phyloP scores from a whole-genome alignment of 148 eudicot species.

The Vaccinium macrocarpon region DNA sequence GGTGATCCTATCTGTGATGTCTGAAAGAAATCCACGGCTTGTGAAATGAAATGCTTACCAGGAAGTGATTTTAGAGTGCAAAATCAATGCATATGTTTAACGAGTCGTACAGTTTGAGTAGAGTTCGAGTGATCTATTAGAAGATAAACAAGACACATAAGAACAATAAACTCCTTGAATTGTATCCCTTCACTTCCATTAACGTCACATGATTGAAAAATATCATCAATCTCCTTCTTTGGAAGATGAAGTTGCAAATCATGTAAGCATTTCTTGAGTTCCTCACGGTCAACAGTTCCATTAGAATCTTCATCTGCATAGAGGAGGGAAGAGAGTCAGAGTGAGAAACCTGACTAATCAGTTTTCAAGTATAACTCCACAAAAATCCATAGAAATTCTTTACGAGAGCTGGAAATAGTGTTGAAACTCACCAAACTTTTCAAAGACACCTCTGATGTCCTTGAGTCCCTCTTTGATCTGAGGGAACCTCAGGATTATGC shows the following conservation, averaged over 20 bases:
- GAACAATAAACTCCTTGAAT: conserved; percentile 62
- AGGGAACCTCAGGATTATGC: conserved; percentile 67
- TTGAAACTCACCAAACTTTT: conserved; percentile 52
- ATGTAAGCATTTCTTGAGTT: conserved; percentile 50
- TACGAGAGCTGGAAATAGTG: neutral
- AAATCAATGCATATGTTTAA: neutral
- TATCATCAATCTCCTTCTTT: conserved; percentile 56
- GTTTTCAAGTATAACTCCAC: neutral
- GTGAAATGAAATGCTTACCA: neutral
- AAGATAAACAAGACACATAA: conserved; percentile 57
- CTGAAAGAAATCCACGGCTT: conserved; percentile 26
- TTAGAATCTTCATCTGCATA: conserved; percentile 51
- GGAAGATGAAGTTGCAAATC: conserved; percentile 41
- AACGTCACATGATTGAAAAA: conserved; percentile 55
- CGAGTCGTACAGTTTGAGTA: conserved; percentile 25
- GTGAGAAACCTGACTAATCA: neutral
- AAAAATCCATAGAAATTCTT: conserved; percentile 1
- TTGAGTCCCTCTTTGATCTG: conserved; percentile 57
- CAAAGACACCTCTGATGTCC: conserved; percentile 46
- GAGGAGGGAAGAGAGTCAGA: neutral
- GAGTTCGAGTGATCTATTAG: conserved; percentile 43
- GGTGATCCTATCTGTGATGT: conserved; percentile 36
- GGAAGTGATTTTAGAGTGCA: neutral
- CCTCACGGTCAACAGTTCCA: conserved; percentile 50
- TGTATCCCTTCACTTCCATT: conserved; percentile 54